phyloP scores from a whole-genome alignment of 1,139 yeast genomes.

The Saccharomyces hybrid region DNA sequence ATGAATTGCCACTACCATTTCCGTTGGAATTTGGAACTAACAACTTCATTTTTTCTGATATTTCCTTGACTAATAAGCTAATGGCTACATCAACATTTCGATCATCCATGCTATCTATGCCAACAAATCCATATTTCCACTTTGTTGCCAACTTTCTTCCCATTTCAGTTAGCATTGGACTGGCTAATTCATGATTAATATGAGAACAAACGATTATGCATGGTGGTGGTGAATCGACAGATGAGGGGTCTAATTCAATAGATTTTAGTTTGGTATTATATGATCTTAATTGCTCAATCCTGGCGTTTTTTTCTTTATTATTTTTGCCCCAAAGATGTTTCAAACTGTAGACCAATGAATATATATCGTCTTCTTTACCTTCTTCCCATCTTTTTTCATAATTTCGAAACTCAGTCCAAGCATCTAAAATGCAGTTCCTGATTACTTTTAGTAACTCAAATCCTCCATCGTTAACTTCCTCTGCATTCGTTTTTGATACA shows the following conservation, averaged over 20 bases:
- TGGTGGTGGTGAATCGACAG: constrained; percentile 56
- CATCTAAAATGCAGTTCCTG: constrained; percentile 53
- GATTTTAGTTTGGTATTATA: constrained; percentile 20
- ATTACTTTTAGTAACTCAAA: constrained; percentile 43
- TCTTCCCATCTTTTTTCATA: constrained; percentile 50
- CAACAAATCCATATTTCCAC: constrained; percentile 62
- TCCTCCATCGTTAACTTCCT: constrained; percentile 32
- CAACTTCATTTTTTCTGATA: constrained; percentile 40
- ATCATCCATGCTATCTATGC: constrained; percentile 45
- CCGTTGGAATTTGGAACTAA: not conserved
- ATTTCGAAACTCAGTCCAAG: constrained; percentile 60
- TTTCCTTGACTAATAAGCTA: constrained; percentile 51
- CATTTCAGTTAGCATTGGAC: constrained; percentile 48
- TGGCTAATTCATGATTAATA: constrained; percentile 44
- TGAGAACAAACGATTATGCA: constrained; percentile 62
- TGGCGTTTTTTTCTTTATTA: constrained; percentile 24
- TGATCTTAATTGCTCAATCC: constrained; percentile 21
- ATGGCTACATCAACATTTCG: constrained; percentile 47
- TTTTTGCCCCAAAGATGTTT: constrained; percentile 49
- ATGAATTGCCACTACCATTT: not conserved
- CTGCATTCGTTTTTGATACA: constrained; percentile 8
- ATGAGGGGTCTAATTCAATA: constrained; percentile 38
- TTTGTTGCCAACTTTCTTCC: constrained; percentile 49
- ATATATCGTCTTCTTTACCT: constrained; percentile 61
- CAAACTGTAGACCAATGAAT: constrained; percentile 50